Evolutionary conservation across 805 yeast genomes (phyloP).

Genomic region (Yamadazyma olivae): DNA sequence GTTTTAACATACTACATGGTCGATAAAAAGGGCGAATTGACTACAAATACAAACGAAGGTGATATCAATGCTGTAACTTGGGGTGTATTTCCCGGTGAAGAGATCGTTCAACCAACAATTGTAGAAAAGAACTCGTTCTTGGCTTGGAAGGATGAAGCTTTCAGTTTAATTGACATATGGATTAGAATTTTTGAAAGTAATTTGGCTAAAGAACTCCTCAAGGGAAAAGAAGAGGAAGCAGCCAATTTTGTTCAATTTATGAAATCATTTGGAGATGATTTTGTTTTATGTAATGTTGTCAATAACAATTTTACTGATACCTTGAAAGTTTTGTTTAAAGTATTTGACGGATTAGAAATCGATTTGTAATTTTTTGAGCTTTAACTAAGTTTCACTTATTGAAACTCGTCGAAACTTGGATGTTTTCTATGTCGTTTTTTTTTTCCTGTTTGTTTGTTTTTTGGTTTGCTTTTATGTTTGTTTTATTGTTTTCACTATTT

Average conservation of each 20-base stretch:
- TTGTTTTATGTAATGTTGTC: conserved; percentile 80
- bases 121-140: conserved; percentile 88
- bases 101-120: conserved; percentile 92
- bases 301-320: conserved; percentile 73
- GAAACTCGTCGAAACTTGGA: too few species aligned
- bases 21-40: conserved; percentile 51
- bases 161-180: conserved; percentile 83
- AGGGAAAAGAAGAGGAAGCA: conserved; percentile 23
- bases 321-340: conserved; percentile 53
- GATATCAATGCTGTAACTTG: conserved; percentile 95
- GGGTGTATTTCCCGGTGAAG: conserved; percentile 97
- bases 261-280: conserved; percentile 49
- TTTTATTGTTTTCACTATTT: too few species aligned
- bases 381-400: too few species aligned
- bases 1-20: conserved; percentile 79
- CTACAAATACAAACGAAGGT: conserved; percentile 68
- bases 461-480: conserved; percentile 1
- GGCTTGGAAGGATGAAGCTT: conserved; percentile 98
- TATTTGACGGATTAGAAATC: conserved; percentile 28
- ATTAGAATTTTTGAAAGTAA: conserved; percentile 44
- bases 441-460: too few species aligned
- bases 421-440: not conserved
- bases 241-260: conserved; percentile 41
- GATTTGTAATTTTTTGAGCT: conserved; percentile 4
- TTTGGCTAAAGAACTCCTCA: conserved; percentile 26